Evolutionary conservation across 139 green algal genomes (phyloP).

Genomic region (Chlamydomonas schloesseri): DNA sequence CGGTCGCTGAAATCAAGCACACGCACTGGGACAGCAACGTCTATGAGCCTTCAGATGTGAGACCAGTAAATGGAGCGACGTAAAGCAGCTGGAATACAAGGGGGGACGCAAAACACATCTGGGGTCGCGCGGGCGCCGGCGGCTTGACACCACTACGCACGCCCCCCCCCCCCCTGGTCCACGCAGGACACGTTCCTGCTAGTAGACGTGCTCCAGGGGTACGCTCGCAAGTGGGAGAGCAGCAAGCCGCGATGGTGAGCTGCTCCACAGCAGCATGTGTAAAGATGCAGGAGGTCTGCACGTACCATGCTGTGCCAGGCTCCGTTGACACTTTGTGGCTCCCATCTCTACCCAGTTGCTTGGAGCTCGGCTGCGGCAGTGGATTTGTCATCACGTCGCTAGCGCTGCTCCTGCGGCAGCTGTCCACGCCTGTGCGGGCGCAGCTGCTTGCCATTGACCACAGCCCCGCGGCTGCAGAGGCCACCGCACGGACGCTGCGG

Average conservation of each 20-base stretch:
- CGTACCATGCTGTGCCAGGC: too few relatives aligned
- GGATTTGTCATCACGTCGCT: constrained; percentile 89
- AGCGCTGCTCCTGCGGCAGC: constrained; percentile 69
- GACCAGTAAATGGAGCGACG: neutral
- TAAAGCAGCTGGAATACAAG: too few relatives aligned
- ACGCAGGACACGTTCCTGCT: constrained; percentile 86
- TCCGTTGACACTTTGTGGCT: too few relatives aligned
- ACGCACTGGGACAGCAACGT: constrained; percentile 68
- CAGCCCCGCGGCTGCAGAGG: constrained; percentile 65
- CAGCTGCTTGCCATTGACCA: constrained; percentile 75
- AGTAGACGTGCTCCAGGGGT: constrained; percentile 68
- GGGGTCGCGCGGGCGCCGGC: too few relatives aligned
- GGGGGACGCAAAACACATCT: too few relatives aligned
- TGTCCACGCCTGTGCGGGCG: neutral
- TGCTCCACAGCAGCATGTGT: too few relatives aligned
- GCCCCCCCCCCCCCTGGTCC: neutral
- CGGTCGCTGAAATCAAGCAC: constrained; percentile 31
- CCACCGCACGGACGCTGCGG: constrained; percentile 64
- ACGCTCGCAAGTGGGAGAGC: neutral
- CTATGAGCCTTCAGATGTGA: constrained; percentile 86
- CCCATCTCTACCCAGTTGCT: too few relatives aligned
- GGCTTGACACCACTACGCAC: too few relatives aligned
- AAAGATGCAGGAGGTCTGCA: too few relatives aligned
- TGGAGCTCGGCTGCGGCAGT: constrained; percentile 89
- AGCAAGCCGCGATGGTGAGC: constrained; percentile 9